Base-by-base conservation (phyloP, 345 rosid species). In the Lumnitzera racemosa region DNA sequence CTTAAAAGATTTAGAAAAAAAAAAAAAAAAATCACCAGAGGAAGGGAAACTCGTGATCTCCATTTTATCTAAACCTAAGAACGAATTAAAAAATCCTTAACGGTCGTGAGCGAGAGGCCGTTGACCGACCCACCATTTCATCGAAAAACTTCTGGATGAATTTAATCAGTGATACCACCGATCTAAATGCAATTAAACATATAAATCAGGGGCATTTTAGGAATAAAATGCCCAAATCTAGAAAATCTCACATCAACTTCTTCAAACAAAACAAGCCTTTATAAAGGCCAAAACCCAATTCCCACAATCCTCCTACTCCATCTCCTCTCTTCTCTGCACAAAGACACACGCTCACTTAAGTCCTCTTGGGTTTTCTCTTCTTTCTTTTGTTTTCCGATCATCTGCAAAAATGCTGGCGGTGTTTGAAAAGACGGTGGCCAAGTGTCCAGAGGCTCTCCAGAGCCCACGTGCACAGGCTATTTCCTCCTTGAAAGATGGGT, bases 401-500 rank as follows among this genome's bases (percentile, higher is more conserved):
- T 13, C 53, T 17, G 5, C 10, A 68, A 74, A 20, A 72, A 94
- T 90, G 99, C 43, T 94, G 67, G 99, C 97, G 15, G 83, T 94
- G 20, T 90, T 94, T 60, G 90, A 94, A 57, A 90, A 84, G 54
- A 74, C 91, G 55, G 95, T 88, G 70, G 97, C 88, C 0, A 88
- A 86, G 73, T 74, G 82, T 64, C 99, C 97, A 0, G 90, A 83
- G 51, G 96, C 81, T 23, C 78, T 94, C 5, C 81, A 69, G 75
- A 84, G 73, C 68, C 92, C 83, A 0, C 76, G 79, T 23, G 55
- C 86, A 9, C 84, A 65, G 51, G 55, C 87, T 0, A 73, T 65
- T 11, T 68, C 73, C 41, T 89, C 96, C 15, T 80, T 88, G 58
- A 83, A 86, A 77, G 81, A 88, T 70, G 88, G 80, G 12, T 74